Evolutionary conservation across 192 early-diverging fungal species (phyloP).

Genomic region (Backusella liffmaniae): DNA sequence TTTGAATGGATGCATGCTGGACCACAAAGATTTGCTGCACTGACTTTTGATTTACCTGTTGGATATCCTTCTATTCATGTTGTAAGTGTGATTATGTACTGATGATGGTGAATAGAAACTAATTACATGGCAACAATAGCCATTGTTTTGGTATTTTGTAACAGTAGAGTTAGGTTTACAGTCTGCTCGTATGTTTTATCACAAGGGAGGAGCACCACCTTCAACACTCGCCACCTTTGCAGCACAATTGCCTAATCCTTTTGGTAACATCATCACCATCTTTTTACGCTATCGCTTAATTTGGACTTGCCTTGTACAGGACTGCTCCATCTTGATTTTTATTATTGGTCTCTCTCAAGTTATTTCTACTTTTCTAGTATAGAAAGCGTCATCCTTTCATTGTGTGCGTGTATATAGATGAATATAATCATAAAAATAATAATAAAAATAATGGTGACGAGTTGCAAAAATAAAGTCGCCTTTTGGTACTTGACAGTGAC

Average conservation of each 20-base stretch:
- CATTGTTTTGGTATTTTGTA: constrained; percentile 59
- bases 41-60: not conserved
- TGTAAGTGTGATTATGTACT: constrained; percentile 8
- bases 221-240: constrained; percentile 44
- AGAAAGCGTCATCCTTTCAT: not conserved
- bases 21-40: constrained; percentile 13
- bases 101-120: no score
- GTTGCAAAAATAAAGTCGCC: no score
- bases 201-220: constrained; percentile 40
- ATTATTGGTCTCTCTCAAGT: constrained; percentile 43
- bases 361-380: constrained; percentile 14
- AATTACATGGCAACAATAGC: not conserved
- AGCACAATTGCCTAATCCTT: constrained; percentile 45
- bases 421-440: not conserved
- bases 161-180: constrained; percentile 51
- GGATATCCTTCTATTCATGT: constrained; percentile 5
- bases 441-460: not conserved
- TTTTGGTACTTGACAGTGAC: no score
- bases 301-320: constrained; percentile 54
- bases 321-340: constrained; percentile 49
- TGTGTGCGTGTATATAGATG: not conserved
- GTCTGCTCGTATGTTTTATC: constrained; percentile 42
- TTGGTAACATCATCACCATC: constrained; percentile 41
- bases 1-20: constrained; percentile 29
- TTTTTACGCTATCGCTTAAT: constrained; percentile 54